These are phyloP conservation scores for Rhizoclosmatium globosum DNA, from an alignment of 192 early-diverging fungal genomes.

Conservation along the genomic window DNA sequence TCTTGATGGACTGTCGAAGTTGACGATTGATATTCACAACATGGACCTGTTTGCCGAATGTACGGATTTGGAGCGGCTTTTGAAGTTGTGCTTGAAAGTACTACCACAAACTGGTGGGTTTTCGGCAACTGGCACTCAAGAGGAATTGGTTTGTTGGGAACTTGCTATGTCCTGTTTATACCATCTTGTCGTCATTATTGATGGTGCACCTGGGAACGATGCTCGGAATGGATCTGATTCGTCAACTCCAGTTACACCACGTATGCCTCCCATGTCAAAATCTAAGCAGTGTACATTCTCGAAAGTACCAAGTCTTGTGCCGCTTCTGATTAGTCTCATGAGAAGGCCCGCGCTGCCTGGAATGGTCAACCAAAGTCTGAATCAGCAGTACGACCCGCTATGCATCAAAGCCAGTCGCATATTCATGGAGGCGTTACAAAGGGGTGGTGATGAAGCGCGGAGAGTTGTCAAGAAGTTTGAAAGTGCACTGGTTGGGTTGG, in stretches of 20 bases:
- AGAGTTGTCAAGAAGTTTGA: conserved; percentile 22
- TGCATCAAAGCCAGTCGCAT: conserved; percentile 21
- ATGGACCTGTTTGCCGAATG: conserved; percentile 22
- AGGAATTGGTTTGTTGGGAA: conserved; percentile 10
- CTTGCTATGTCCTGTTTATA: conserved; percentile 17
- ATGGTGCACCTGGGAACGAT: conserved; percentile 12
- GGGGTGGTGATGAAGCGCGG: conserved; percentile 27
- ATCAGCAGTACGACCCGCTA: conserved; percentile 1
- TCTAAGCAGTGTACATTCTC: background rate
- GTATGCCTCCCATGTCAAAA: background rate
- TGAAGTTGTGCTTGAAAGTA: conserved; percentile 3
- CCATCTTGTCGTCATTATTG: conserved; percentile 23
- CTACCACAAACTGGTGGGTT: background rate
- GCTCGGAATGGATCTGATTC: background rate
- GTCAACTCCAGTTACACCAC: background rate
- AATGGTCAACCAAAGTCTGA: background rate
- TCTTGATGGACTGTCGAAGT: conserved; percentile 12
- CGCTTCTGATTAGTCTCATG: conserved; percentile 17
- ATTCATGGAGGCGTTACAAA: conserved; percentile 1
- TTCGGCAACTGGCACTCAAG: background rate
- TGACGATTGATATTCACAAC: conserved; percentile 9
- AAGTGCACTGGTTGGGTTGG: conserved; percentile 15
- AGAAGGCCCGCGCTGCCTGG: background rate
- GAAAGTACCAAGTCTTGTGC: conserved; percentile 1
- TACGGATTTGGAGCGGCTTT: background rate